Percentiles rank a stretch among this genome's conserved stretches.
These are phyloP conservation scores for Apiotrichum montevideense DNA, from an alignment of 1,284 basidiomycete species.

Conservation along the genomic window DNA sequence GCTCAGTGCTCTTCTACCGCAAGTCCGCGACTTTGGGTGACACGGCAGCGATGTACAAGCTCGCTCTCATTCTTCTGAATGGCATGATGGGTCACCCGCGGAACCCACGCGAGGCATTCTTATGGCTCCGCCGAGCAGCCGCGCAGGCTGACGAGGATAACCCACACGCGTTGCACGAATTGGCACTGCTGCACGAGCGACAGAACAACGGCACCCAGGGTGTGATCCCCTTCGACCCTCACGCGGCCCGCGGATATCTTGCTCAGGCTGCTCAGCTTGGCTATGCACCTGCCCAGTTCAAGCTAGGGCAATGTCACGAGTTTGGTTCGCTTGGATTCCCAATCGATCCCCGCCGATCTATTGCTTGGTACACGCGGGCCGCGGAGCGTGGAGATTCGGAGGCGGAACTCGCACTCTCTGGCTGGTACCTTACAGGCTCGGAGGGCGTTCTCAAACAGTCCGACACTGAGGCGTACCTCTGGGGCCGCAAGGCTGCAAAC, in stretches of 20 bases:
- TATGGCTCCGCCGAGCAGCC: slow-evolving; percentile 90
- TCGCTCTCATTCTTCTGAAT: slow-evolving; percentile 88
- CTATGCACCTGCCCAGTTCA: slow-evolving; percentile 89
- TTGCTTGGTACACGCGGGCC: slow-evolving; percentile 98
- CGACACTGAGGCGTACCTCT: slow-evolving; percentile 94
- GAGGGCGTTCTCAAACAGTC: slow-evolving; percentile 96
- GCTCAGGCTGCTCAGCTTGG: slow-evolving; percentile 90
- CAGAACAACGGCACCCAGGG: slow-evolving; percentile 31
- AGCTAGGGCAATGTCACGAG: slow-evolving; percentile 90
- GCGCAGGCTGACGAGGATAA: slow-evolving; percentile 98
- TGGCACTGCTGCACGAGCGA: slow-evolving; percentile 85
- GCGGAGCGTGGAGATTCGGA: slow-evolving; percentile 92
- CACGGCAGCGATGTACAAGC: slow-evolving; percentile 98
- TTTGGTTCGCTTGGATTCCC: slow-evolving; percentile 85
- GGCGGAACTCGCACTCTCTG: slow-evolving; percentile 89
- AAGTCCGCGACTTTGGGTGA: slow-evolving; percentile 95
- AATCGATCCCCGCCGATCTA: slow-evolving; percentile 84
- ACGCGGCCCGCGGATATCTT: slow-evolving; percentile 74
- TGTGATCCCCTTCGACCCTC: slow-evolving; percentile 50
- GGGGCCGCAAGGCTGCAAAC: slow-evolving; percentile 89
- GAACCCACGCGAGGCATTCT: slow-evolving; percentile 85
- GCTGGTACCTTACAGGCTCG: slow-evolving; percentile 94
- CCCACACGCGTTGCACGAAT: slow-evolving; percentile 93
- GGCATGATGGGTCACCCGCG: slow-evolving; percentile 76
- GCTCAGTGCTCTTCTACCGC: slow-evolving; percentile 92